Percentiles rank a stretch among this genome's conserved stretches.
phyloP scores from a whole-genome alignment of 2,329 filamentous ascomycete species.

The Lachnellula arida region DNA sequence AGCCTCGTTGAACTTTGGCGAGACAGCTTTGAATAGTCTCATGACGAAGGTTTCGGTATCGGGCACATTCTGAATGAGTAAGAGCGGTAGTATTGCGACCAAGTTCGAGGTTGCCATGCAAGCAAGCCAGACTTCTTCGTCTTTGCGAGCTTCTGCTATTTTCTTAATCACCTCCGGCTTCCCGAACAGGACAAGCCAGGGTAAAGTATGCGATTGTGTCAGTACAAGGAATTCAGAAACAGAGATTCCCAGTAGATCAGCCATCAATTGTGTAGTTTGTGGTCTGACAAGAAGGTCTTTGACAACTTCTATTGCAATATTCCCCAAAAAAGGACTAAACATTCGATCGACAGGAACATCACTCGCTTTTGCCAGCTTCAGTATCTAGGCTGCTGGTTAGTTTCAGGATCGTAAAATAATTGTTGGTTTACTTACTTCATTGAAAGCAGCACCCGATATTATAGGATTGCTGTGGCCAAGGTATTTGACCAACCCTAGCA shows the following conservation, averaged over 20 bases:
- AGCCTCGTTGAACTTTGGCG: conserved; percentile 62
- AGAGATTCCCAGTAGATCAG: conserved; percentile 73
- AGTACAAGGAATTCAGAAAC: conserved; percentile 68
- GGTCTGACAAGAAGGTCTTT: conserved; percentile 77
- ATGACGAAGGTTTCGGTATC: conserved; percentile 63
- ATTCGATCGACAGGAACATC: conserved; percentile 61
- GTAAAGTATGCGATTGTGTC: conserved; percentile 77
- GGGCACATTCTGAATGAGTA: conserved; percentile 52
- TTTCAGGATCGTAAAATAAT: not conserved
- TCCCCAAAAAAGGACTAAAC: conserved; percentile 85
- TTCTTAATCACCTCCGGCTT: conserved; percentile 73
- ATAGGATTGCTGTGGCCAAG: conserved; percentile 78
- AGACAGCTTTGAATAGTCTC: conserved; percentile 62
- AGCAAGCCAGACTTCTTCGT: conserved; percentile 54
- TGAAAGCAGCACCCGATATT: conserved; percentile 75
- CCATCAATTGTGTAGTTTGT: conserved; percentile 75
- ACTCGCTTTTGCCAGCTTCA: conserved; percentile 64
- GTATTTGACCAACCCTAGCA: conserved; percentile 81
- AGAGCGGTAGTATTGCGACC: conserved; percentile 52
- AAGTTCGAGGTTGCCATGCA: conserved; percentile 54
- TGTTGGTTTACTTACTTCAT: conserved; percentile 56
- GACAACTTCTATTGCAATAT: conserved; percentile 73
- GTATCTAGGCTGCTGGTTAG: conserved; percentile 44
- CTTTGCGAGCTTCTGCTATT: conserved; percentile 73
- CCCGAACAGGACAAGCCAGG: conserved; percentile 77